phyloP scores from a whole-genome alignment of 768 basidiomycete genomes.

The Amanita rubescens region DNA sequence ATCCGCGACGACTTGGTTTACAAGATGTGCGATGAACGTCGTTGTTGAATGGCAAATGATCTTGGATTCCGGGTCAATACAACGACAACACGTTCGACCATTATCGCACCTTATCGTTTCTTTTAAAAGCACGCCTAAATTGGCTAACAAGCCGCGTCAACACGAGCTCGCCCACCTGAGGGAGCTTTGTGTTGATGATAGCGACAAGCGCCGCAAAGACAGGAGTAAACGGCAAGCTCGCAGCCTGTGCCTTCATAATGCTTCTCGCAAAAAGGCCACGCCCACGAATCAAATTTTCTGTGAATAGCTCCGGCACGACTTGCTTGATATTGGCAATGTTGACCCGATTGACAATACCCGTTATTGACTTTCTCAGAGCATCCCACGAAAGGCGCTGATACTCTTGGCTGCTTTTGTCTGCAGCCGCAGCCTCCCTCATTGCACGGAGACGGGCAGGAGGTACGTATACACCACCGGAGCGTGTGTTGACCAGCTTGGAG shows the following conservation, averaged over 20 bases:
- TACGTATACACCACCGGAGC: constrained; percentile 93
- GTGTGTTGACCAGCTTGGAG: constrained; percentile 72
- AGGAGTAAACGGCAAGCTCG: constrained; percentile 96
- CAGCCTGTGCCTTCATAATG: constrained; percentile 96
- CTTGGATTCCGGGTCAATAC: constrained; percentile 30
- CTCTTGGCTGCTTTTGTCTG: constrained; percentile 79
- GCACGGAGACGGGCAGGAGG: constrained; percentile 91
- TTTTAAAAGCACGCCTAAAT: constrained; percentile 89
- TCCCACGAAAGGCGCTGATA: constrained; percentile 98
- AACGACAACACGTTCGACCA: neutral
- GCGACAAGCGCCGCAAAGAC: constrained; percentile 92
- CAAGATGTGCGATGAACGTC: constrained; percentile 85
- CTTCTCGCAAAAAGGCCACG: constrained; percentile 89
- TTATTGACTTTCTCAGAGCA: constrained; percentile 93
- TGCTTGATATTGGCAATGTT: constrained; percentile 95
- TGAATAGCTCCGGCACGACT: constrained; percentile 83
- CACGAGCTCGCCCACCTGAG: constrained; percentile 91
- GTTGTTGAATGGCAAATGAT: constrained; percentile 90
- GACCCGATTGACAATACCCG: constrained; percentile 99
- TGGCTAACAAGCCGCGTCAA: constrained; percentile 88
- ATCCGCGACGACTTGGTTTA: constrained; percentile 90
- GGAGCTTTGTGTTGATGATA: constrained; percentile 95
- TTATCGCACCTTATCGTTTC: constrained; percentile 88
- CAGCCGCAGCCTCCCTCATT: constrained; percentile 74
- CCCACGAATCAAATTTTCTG: constrained; percentile 91